phyloP scores from a whole-genome alignment of 202 grass and related monocot genomes.

The Brachypodium distachyon region DNA sequence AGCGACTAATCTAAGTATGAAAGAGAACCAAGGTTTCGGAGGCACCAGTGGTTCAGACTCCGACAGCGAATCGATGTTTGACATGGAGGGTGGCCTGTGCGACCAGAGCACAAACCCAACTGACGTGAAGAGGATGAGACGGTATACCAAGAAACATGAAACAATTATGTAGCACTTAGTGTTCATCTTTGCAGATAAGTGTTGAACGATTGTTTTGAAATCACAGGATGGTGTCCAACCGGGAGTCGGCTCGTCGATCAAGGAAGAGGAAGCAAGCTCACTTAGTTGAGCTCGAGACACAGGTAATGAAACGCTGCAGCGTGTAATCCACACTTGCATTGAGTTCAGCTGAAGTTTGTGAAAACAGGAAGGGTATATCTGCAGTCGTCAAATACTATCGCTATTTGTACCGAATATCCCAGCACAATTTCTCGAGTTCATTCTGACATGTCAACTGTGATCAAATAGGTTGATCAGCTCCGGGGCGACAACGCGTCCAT shows the following conservation, averaged over 20 bases:
- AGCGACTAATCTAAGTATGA: conserved; percentile 45
- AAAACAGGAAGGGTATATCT: too few relatives aligned
- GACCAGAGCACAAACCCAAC: conserved; percentile 53
- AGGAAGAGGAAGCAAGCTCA: conserved; percentile 98
- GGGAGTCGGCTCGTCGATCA: conserved; percentile 81
- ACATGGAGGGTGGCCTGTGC: conserved; percentile 46
- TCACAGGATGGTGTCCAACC: conserved; percentile 82
- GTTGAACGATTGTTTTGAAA: neutral
- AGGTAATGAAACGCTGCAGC: conserved; percentile 19
- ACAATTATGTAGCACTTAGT: neutral
- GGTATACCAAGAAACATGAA: conserved; percentile 36
- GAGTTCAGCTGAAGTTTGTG: too few relatives aligned
- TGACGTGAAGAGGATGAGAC: conserved; percentile 73
- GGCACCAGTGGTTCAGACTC: conserved; percentile 80
- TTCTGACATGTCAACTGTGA: neutral
- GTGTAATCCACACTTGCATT: neutral
- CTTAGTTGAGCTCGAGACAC: conserved; percentile 66
- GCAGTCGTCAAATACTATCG: too few relatives aligned
- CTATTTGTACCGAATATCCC: neutral
- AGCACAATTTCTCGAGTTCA: neutral
- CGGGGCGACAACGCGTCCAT: conserved; percentile 62
- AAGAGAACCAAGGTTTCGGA: conserved; percentile 50
- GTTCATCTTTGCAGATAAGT: neutral
- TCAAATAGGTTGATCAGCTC: conserved; percentile 63
- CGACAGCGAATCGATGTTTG: conserved; percentile 64